These are phyloP conservation scores for Funneliformis caledonium DNA, from an alignment of 371 early-diverging fungal species.

Conservation along the genomic window DNA sequence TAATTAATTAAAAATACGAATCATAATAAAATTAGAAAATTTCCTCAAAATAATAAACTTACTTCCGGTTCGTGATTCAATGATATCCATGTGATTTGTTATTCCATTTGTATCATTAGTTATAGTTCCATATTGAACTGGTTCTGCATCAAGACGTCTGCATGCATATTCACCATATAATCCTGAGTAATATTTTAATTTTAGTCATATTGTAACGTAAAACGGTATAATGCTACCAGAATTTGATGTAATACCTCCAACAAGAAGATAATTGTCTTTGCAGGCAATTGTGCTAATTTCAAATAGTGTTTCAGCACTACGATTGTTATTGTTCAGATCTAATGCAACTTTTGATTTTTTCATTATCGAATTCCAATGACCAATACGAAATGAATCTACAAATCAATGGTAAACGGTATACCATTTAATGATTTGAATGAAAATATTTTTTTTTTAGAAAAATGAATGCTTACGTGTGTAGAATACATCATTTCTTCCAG, in stretches of 20 bases:
- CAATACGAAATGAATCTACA: conserved; percentile 18
- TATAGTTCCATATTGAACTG: conserved; percentile 20
- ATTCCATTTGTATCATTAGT: conserved; percentile 28
- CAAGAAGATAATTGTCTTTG: conserved; percentile 31
- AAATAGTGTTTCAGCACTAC: conserved; percentile 1
- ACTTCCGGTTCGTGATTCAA: conserved; percentile 33
- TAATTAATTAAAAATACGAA: too few species aligned
- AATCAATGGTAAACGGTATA: neutral
- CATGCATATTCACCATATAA: conserved; percentile 38
- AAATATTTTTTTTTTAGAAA: neutral
- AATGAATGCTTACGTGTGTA: conserved; percentile 12
- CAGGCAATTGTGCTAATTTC: conserved; percentile 35
- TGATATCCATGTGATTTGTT: conserved; percentile 35
- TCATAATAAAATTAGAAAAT: neutral
- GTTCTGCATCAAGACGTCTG: conserved; percentile 17
- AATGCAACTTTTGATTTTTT: conserved; percentile 14
- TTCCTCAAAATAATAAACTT: neutral
- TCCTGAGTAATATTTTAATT: neutral
- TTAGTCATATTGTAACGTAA: neutral
- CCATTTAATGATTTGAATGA: neutral
- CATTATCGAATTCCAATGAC: conserved; percentile 33
- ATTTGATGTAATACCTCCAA: conserved; percentile 17
- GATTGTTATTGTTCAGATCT: conserved; percentile 14
- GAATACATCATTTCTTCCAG: conserved; percentile 30
- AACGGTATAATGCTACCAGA: neutral